phyloP scores from a whole-genome alignment of 495 filamentous ascomycete genomes.

The Parmelia sp. region DNA sequence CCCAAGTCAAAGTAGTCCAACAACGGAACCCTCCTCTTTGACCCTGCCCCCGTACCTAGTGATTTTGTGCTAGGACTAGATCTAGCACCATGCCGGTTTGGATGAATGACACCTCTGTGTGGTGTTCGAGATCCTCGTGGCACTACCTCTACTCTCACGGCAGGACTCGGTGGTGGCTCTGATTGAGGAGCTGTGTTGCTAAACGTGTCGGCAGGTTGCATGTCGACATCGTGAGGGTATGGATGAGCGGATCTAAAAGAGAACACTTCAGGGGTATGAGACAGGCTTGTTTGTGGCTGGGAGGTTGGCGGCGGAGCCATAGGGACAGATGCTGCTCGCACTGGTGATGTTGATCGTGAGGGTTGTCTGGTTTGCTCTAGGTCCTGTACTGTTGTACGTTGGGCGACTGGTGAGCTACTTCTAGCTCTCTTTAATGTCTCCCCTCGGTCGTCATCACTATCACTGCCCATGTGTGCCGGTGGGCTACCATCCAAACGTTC shows the following conservation, averaged over 20 bases:
- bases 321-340: constrained; percentile 43
- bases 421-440: constrained; percentile 49
- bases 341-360: constrained; percentile 37
- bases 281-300: constrained; percentile 20
- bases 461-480: constrained; percentile 38
- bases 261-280: constrained; percentile 46
- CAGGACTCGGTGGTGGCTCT: constrained; percentile 34
- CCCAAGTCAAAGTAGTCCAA: constrained; percentile 81
- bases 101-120: constrained; percentile 35
- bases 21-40: constrained; percentile 71
- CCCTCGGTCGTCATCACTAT: constrained; percentile 70
- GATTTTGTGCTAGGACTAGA: constrained; percentile 35
- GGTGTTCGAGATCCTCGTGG: constrained; percentile 47
- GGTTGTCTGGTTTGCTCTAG: constrained; percentile 33
- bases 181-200: constrained; percentile 26
- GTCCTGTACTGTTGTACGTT: constrained; percentile 45
- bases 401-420: constrained; percentile 55
- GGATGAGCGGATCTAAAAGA: constrained; percentile 65
- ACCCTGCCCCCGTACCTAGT: constrained; percentile 56
- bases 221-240: constrained; percentile 64
- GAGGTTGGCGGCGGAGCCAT: constrained; percentile 23
- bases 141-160: constrained; percentile 47
- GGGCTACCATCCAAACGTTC: constrained; percentile 64
- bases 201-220: constrained; percentile 43
- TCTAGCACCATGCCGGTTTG: constrained; percentile 39